These are phyloP conservation scores for Hanseniaspora clermontiae DNA, from an alignment of 805 yeast species.

Conservation along the genomic window DNA sequence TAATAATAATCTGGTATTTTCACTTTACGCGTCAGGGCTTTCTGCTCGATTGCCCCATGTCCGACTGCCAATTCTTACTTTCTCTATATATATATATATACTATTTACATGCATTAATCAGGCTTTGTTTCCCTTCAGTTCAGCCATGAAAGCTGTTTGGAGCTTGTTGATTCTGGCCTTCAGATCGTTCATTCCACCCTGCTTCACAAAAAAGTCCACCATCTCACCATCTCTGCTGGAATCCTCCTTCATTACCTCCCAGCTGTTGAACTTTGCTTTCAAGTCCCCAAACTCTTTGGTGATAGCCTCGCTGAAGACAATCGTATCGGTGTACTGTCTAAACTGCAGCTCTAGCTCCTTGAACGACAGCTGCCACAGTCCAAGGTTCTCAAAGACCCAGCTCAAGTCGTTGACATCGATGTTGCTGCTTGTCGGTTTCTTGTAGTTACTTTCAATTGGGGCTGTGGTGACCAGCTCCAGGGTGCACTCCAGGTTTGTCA, in stretches of 20 bases:
- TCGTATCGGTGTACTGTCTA: neutral
- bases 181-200: conserved; percentile 6
- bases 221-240: conserved; percentile 1
- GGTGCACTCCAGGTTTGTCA: conserved; percentile 49
- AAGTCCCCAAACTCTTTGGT: neutral
- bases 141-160: conserved; percentile 5
- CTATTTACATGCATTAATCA: neutral
- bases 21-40: neutral
- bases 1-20: too few relatives aligned
- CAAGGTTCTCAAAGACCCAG: conserved; percentile 13
- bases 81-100: neutral
- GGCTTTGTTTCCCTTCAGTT: neutral
- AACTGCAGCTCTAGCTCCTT: conserved; percentile 8
- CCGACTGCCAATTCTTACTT: neutral
- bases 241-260: conserved; percentile 6
- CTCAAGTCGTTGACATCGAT: neutral
- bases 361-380: conserved; percentile 9
- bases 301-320: neutral
- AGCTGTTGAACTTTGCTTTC: neutral
- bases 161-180: conserved; percentile 6
- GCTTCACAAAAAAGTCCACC: conserved; percentile 1
- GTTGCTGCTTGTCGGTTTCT: neutral
- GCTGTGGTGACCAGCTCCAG: conserved; percentile 12
- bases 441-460: neutral
- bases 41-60: neutral